phyloP scores from a whole-genome alignment of 2,329 filamentous ascomycete species.

The Cytospora mali region DNA sequence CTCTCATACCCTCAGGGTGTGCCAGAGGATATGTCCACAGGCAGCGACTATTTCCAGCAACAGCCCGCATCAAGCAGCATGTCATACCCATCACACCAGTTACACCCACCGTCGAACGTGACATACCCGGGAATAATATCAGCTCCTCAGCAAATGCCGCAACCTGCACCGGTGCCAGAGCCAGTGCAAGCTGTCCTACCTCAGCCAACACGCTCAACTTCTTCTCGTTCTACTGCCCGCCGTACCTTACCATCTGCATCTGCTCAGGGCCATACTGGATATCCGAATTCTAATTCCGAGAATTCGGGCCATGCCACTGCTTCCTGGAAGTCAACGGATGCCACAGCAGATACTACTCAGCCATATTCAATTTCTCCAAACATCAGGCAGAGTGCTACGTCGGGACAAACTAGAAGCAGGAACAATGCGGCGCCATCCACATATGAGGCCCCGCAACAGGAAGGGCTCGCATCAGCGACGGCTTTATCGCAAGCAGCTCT shows the following conservation, averaged over 20 bases:
- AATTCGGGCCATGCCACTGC: not conserved
- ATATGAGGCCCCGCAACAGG: conserved; percentile 20
- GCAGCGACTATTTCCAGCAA: conserved; percentile 18
- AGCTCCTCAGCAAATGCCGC: conserved; percentile 6
- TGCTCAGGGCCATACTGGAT: conserved; percentile 6
- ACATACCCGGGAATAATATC: conserved; percentile 9
- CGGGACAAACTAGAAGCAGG: conserved; percentile 1
- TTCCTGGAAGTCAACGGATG: conserved; percentile 30
- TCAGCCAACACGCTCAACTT: not conserved
- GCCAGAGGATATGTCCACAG: conserved; percentile 13
- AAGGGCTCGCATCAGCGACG: conserved; percentile 22
- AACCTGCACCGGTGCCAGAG: conserved; percentile 2
- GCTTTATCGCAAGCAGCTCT: conserved; percentile 33
- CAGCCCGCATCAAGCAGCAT: conserved; percentile 7
- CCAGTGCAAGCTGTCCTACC: not conserved
- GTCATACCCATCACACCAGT: conserved; percentile 18
- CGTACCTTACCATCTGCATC: conserved; percentile 26
- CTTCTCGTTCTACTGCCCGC: conserved; percentile 8
- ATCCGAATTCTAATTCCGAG: conserved; percentile 6
- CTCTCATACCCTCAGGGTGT: conserved; percentile 33
- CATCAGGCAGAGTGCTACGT: not conserved
- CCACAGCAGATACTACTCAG: conserved; percentile 1
- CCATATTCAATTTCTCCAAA: conserved; percentile 6
- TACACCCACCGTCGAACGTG: conserved; percentile 13
- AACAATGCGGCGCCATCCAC: conserved; percentile 5